These are phyloP conservation scores for Colletotrichum australisinense DNA, from an alignment of 2,329 filamentous ascomycete genomes.

Conservation along the genomic window DNA sequence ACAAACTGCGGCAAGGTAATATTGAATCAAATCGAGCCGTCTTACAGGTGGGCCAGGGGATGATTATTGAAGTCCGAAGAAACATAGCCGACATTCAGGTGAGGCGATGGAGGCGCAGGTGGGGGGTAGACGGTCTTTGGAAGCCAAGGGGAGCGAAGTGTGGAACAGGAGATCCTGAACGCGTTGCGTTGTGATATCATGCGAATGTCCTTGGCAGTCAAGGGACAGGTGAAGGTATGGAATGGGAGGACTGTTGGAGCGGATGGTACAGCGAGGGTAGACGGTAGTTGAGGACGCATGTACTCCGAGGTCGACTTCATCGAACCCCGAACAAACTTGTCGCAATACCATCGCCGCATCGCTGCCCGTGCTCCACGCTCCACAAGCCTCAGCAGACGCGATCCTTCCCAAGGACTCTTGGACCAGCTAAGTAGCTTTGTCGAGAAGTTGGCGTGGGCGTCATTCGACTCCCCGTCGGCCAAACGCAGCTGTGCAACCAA, in stretches of 20 bases:
- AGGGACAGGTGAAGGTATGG: slow-evolving; percentile 95
- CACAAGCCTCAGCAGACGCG: slow-evolving; percentile 82
- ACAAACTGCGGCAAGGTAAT: neutral
- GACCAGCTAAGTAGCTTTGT: slow-evolving; percentile 69
- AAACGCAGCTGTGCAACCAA: slow-evolving; percentile 59
- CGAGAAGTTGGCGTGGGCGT: slow-evolving; percentile 50
- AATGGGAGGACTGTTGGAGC: slow-evolving; percentile 96
- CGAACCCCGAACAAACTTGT: slow-evolving; percentile 73
- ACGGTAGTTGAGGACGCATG: slow-evolving; percentile 78
- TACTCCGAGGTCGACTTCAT: slow-evolving; percentile 72
- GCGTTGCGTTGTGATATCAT: slow-evolving; percentile 96
- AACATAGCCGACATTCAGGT: slow-evolving; percentile 93
- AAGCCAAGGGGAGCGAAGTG: slow-evolving; percentile 88
- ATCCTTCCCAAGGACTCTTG: slow-evolving; percentile 87
- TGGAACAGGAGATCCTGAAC: slow-evolving; percentile 90
- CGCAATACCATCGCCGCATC: slow-evolving; percentile 88
- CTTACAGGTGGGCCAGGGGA: slow-evolving; percentile 87
- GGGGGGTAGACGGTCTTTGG: slow-evolving; percentile 85
- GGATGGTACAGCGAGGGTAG: slow-evolving; percentile 79
- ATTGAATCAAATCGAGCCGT: neutral
- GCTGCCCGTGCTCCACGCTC: slow-evolving; percentile 85
- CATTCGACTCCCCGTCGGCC: slow-evolving; percentile 49
- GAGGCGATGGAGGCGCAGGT: slow-evolving; percentile 82
- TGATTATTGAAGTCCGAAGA: slow-evolving; percentile 99
- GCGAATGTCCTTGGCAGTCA: slow-evolving; percentile 91